phyloP scores from a whole-genome alignment of 768 basidiomycete species.

The Lactarius tabidus region DNA sequence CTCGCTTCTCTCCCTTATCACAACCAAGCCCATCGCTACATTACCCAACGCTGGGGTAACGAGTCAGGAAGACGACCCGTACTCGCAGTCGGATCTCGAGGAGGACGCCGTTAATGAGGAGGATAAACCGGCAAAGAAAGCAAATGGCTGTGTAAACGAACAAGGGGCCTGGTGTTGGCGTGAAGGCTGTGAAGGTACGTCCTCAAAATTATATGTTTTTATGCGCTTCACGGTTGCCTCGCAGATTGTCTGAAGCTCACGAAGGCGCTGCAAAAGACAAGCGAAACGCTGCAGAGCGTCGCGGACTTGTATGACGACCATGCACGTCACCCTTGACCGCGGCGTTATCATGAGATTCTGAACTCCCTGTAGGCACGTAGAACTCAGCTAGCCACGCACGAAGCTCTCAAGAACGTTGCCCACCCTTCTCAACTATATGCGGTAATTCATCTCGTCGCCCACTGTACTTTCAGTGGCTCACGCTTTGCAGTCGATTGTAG shows the following conservation, averaged over 20 bases:
- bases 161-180: conserved; percentile 88
- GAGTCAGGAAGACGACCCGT: conserved; percentile 23
- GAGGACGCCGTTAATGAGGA: conserved; percentile 30
- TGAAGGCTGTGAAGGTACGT: conserved; percentile 64
- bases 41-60: conserved; percentile 40
- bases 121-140: conserved; percentile 29
- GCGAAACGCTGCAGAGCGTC: conserved; percentile 67
- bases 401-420: conserved; percentile 68
- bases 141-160: conserved; percentile 59
- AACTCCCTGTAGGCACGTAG: conserved; percentile 53
- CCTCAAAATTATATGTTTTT: not conserved
- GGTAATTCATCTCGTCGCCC: conserved; percentile 35
- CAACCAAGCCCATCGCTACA: conserved; percentile 56
- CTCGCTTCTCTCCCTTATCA: conserved; percentile 69
- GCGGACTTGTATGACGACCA: conserved; percentile 79
- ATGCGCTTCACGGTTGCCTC: not conserved
- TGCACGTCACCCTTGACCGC: conserved; percentile 39
- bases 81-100: conserved; percentile 48
- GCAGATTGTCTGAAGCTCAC: conserved; percentile 74
- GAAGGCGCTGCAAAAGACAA: conserved; percentile 71
- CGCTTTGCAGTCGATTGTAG: conserved; percentile 52
- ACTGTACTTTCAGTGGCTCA: not conserved
- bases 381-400: conserved; percentile 70
- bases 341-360: conserved; percentile 12
- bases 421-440: conserved; percentile 73